phyloP scores from a whole-genome alignment of 2,329 filamentous ascomycete genomes.

The Colletotrichum costaricense region DNA sequence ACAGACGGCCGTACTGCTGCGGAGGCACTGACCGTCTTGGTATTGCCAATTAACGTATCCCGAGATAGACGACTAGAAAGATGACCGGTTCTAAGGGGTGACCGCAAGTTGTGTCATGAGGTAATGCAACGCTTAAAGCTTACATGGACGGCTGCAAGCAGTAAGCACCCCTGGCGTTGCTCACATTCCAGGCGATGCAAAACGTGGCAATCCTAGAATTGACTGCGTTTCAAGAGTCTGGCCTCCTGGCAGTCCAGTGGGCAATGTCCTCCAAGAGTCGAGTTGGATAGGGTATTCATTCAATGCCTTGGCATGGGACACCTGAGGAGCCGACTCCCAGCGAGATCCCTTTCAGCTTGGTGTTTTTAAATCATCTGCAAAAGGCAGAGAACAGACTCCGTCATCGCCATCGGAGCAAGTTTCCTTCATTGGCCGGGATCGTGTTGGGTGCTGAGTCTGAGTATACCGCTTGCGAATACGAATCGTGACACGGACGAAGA shows the following conservation, averaged over 20 bases:
- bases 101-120: constrained; percentile 7
- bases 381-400: background rate
- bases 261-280: background rate
- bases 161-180: constrained; percentile 4
- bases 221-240: constrained; percentile 23
- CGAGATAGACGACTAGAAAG: background rate
- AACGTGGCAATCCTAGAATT: constrained; percentile 23
- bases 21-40: background rate
- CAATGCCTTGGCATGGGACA: constrained; percentile 1
- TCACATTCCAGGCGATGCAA: constrained; percentile 15
- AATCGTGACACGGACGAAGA: background rate
- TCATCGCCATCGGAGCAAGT: background rate
- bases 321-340: background rate
- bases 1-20: background rate
- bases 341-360: background rate
- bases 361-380: background rate
- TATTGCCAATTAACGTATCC: background rate
- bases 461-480: constrained; percentile 3
- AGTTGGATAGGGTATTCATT: constrained; percentile 1
- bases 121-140: constrained; percentile 14
- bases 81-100: background rate
- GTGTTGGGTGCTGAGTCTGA: background rate
- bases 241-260: constrained; percentile 16
- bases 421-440: background rate
- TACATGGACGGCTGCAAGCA: constrained; percentile 18